Evolutionary conservation across 192 early-diverging fungal genomes (phyloP), one percentile per base, ranked within the genome.

Genomic region (Coemansia erecta): DNA sequence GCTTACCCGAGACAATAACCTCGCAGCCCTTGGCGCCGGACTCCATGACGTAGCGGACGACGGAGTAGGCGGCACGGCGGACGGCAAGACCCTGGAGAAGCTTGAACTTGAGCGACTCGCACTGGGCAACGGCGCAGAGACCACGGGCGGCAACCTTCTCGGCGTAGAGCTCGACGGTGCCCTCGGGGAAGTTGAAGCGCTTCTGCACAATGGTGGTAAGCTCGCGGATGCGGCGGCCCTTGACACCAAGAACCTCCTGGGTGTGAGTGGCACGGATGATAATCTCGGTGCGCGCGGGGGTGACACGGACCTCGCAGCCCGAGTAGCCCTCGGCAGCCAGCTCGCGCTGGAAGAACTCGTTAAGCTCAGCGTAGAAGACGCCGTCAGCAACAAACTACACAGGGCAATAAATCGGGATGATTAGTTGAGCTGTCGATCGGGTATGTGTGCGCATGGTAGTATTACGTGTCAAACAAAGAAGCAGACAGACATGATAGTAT

Each of bases 291-390:
- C 94, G 94, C 61, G 94, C 90, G 55, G 96, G 96, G 72, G 96
- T 98, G 45, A 98, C 96, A 71, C 96, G 94, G 81, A 98, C 94
- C 85, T 98, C 96, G 73, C 95, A 94, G 80, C 96, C 96, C 65
- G 96, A 92, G 89, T 98, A 98, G 84, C 96, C 96, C 77, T 98
- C 94, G 78, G 86, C 86, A 70, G 93, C 89, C 70, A 98, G 87
- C 84, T 95, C 93, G 77, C 94, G 93, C 79, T 90, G 90, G 83
- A 98, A 91, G 88, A 95, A 95, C 85, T 95, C 93, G 89, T 98
- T 98, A 81, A 98, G 89, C 84, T 98, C 97, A 83, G 97, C 94
- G 89, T 94, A 97, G 87, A 98, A 98, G 58, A 98, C 94, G 92
- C 97, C 97, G 85, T 98, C 97, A 82, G 97, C 97, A 71, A 98